phyloP scores from a whole-genome alignment of 129 eudicot genomes.

The Rutidosis leptorrhynchoides region DNA sequence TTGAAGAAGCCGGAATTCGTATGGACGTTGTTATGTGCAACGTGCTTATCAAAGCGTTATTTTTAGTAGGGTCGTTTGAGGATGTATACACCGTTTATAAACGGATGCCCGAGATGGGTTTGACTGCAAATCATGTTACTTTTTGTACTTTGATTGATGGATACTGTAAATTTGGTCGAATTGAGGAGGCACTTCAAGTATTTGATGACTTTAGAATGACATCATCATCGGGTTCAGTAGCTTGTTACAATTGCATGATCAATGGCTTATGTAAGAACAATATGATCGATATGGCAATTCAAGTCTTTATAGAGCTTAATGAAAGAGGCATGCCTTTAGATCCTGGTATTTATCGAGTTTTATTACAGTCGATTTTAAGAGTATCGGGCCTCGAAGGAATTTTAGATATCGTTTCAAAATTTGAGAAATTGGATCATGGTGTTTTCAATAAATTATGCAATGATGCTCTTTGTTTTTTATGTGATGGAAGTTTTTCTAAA shows the following conservation, averaged over 20 bases:
- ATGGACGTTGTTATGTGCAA: conserved; percentile 67
- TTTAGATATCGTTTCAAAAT: conserved; percentile 27
- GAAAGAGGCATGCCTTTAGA: conserved; percentile 47
- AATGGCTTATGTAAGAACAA: conserved; percentile 51
- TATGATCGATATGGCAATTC: conserved; percentile 60
- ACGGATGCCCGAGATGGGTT: conserved; percentile 48
- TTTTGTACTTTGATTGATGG: conserved; percentile 62
- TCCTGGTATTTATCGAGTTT: conserved; percentile 29
- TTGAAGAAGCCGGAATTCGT: conserved; percentile 49
- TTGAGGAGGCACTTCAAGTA: conserved; percentile 67
- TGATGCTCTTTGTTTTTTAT: conserved; percentile 49
- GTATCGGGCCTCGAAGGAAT: conserved; percentile 48
- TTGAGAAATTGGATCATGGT: conserved; percentile 30
- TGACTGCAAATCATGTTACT: conserved; percentile 53
- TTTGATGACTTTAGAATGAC: conserved; percentile 56
- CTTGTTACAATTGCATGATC: conserved; percentile 54
- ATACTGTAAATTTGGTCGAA: conserved; percentile 56
- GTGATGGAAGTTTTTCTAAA: conserved; percentile 43
- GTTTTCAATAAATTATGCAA: conserved; percentile 40
- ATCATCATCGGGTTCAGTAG: conserved; percentile 46
- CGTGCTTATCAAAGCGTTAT: conserved; percentile 54
- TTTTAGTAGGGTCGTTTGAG: conserved; percentile 60
- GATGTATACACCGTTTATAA: conserved; percentile 45
- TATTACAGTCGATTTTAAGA: conserved; percentile 35
- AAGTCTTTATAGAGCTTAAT: conserved; percentile 55